phyloP scores from a whole-genome alignment of 2,329 filamentous ascomycete genomes.

The Calonectria leucothoes region DNA sequence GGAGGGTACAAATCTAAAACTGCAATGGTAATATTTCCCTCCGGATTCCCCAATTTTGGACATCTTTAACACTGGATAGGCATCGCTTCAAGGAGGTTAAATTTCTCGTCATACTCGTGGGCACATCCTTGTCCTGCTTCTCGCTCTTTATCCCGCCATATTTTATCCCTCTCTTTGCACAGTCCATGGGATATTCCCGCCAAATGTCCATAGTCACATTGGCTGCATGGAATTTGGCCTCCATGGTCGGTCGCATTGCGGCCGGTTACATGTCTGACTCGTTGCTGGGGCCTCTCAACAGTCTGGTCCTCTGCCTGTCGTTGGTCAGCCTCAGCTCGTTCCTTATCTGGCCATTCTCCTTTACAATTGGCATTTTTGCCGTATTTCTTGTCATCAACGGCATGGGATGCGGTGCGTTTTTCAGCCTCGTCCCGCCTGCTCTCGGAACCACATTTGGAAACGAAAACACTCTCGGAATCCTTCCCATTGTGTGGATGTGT shows the following conservation, averaged over 20 bases:
- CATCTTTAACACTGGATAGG: slow-evolving; percentile 27
- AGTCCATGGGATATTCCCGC: slow-evolving; percentile 39
- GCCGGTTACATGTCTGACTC: slow-evolving; percentile 41
- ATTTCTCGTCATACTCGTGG: slow-evolving; percentile 38
- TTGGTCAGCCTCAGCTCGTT: slow-evolving; percentile 43
- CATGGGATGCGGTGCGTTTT: slow-evolving; percentile 44
- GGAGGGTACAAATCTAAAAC: slow-evolving; percentile 18
- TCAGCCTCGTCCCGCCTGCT: slow-evolving; percentile 44
- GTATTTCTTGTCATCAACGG: slow-evolving; percentile 41
- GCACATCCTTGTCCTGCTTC: slow-evolving; percentile 42
- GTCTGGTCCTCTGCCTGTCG: slow-evolving; percentile 38
- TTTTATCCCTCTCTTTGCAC: slow-evolving; percentile 39
- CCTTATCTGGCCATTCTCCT: slow-evolving; percentile 42
- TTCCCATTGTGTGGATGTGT: slow-evolving; percentile 44
- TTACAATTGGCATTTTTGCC: slow-evolving; percentile 36
- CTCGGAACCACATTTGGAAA: slow-evolving; percentile 40
- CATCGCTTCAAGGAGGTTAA: slow-evolving; percentile 40
- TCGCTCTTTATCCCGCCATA: slow-evolving; percentile 41
- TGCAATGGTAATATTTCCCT: slow-evolving; percentile 36
- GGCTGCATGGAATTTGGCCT: slow-evolving; percentile 46
- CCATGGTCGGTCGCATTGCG: slow-evolving; percentile 38
- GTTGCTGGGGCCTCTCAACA: slow-evolving; percentile 43
- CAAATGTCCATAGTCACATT: slow-evolving; percentile 38
- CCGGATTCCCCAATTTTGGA: fast-evolving
- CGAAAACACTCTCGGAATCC: slow-evolving; percentile 36